Evolutionary conservation across 208 protist species (phyloP), one percentile per base, ranked within the genome.

Genomic region (Herpetomonas samuelpessoai): DNA sequence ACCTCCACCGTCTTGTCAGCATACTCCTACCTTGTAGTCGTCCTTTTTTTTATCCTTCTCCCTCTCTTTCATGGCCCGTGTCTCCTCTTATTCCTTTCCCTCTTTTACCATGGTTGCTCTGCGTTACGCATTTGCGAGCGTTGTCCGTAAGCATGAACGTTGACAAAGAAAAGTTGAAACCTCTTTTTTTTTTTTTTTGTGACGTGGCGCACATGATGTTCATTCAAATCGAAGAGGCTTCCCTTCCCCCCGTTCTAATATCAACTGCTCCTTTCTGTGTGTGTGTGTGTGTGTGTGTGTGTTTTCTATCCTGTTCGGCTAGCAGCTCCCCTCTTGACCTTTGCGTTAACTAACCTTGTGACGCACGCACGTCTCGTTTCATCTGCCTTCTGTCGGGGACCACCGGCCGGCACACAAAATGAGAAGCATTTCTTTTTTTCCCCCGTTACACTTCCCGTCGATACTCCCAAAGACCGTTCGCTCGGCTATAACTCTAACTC

Each of bases 201-300:
- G 16, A 3, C 28, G 19, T 65, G 47, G 27, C 29, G 21, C 41
- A 46, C 31, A 49, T 62, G 4, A 24, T 44, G 7, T 53, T n/a
- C n/a, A 6, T 39, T 12, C 21, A 26, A 53, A 29, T 63, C 3
- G 51, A 19, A 6, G 7, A 10, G 19, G 12, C 35, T 52, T 65
- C 28, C 57, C 44, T 57, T 53, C 38, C 49, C 7, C 29, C 45
- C 30, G 26, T 50, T 26, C 39, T 25, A 22, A 47, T 47, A 47
- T 61, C 29, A 62, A 18, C 72, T 30, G n/a, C 25, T 19, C 16
- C 22, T 29, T 65, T 28, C 44, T 65, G 25, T 68, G 7, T 56
- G 1, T 59, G 25, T 14, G 18, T 12, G 7, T 46, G 38, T 24
- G 2, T 52, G 25, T 10, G 25, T 39, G 22, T 63, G 29, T 63